Base-by-base conservation (phyloP, 768 basidiomycete species). In the Hebeloma cylindrosporum region DNA sequence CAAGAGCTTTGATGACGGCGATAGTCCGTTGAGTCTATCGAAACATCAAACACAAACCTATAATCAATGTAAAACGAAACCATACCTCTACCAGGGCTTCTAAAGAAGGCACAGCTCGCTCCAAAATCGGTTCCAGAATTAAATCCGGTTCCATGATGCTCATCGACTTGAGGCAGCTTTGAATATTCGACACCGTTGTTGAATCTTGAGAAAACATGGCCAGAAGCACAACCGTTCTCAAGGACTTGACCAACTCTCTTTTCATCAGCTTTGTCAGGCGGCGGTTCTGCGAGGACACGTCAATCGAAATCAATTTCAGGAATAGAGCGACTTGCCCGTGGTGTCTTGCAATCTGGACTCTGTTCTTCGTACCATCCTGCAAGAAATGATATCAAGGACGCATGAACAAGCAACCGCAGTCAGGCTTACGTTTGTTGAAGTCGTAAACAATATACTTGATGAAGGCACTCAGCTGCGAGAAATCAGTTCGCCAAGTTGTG, bases 171-270 rank as follows among this genome's bases (percentile, higher is more conserved):
- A 94, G 66, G 46, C 86, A 84, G 30, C 80, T 80, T 59, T 89
- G 84, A 31, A 91, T 83, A 52, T 91, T 88, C 11, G 73, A 65
- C 21, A 87, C 83, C 1, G 88, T 87, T 7, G 76, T 72, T 37
- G 76, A 71, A 59, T 92, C 88, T 59, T 87, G 86, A 7, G 87
- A 90, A 69, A 94, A 95, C 80, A 93, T 92, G 2, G 89, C 83
- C n/a, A 93, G 73, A 21, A 95, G 70, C 0, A 84, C 81, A 10
- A 93, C 86, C 0, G 91, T 93, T 46, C 89, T 70, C 27, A 93
- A 69, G 17, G 80, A 84, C 52, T 88, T 83, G 14, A 93, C 90
- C 14, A 95, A 79, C 59, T 94, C 90, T 37, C 84, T 77, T 58
- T 80, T 86, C 82, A 95, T 93, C 36, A 68, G 64, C 27, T 72